Conservation (phyloP, 2,329 filamentous ascomycete species). For the Diaporthe sp. region DNA sequence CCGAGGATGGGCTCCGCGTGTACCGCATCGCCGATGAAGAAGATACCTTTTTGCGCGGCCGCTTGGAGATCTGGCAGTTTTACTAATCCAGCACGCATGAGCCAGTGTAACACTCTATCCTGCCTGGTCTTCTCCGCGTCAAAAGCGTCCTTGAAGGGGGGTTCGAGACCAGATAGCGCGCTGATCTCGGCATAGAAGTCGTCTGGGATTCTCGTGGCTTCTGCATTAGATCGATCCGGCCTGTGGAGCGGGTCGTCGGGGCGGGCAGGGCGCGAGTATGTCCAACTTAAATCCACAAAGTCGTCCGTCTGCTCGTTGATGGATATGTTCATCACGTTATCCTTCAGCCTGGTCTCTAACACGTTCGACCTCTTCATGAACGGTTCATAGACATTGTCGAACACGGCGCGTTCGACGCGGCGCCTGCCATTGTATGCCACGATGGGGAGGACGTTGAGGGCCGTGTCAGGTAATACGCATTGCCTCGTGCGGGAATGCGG, state of each 20-base stretch:
- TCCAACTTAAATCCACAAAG: slow-evolving; percentile 13
- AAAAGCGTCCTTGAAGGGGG: background rate
- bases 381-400: background rate
- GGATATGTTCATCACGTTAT: background rate
- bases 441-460: background rate
- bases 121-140: background rate
- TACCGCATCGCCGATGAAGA: slow-evolving; percentile 7
- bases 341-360: background rate
- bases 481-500: slow-evolving; percentile 7
- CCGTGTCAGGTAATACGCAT: background rate
- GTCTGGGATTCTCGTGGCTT: background rate
- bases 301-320: background rate
- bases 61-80: background rate
- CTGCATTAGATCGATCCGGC: background rate
- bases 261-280: background rate
- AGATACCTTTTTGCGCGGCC: background rate
- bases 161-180: background rate
- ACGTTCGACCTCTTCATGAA: background rate
- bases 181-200: background rate
- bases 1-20: background rate
- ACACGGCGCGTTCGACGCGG: background rate
- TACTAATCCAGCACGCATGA: background rate
- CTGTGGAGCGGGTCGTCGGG: background rate
- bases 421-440: slow-evolving; percentile 2
- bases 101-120: background rate